phyloP scores from a whole-genome alignment of 164 flowering plant species.

The Umbilicus rupestris region DNA sequence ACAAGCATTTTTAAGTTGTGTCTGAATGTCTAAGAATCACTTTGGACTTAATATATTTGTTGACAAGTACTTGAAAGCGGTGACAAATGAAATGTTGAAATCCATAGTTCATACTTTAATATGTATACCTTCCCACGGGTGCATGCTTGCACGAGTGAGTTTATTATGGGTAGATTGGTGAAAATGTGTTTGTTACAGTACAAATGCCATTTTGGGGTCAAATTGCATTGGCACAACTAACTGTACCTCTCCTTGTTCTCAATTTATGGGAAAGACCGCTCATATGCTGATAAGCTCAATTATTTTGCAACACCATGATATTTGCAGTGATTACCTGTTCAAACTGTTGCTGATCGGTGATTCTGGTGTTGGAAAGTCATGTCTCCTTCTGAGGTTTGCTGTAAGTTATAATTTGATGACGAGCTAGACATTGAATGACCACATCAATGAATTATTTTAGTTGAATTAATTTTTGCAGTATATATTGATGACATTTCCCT shows the following conservation, averaged over 20 bases:
- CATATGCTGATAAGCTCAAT: neutral
- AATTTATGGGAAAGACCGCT: neutral
- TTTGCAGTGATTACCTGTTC: conserved; percentile 9
- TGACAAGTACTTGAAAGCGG: no score
- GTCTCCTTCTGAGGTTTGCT: conserved; percentile 11
- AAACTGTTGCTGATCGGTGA: conserved; percentile 10
- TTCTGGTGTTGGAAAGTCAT: conserved; percentile 10
- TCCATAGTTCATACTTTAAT: no score
- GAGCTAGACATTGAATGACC: neutral
- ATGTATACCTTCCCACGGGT: no score
- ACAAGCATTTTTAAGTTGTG: no score
- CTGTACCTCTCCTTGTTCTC: neutral
- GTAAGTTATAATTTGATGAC: neutral
- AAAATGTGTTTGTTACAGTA: no score
- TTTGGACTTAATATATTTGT: no score
- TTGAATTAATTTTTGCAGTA: neutral
- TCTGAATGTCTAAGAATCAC: no score
- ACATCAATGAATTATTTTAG: neutral
- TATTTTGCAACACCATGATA: neutral
- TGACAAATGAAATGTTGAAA: no score
- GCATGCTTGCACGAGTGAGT: no score
- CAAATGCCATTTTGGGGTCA: no score
- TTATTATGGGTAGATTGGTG: no score
- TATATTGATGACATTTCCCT: neutral
- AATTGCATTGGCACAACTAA: neutral